phyloP scores from a whole-genome alignment of 371 early-diverging fungal species.

The Mortierella polycephala region DNA sequence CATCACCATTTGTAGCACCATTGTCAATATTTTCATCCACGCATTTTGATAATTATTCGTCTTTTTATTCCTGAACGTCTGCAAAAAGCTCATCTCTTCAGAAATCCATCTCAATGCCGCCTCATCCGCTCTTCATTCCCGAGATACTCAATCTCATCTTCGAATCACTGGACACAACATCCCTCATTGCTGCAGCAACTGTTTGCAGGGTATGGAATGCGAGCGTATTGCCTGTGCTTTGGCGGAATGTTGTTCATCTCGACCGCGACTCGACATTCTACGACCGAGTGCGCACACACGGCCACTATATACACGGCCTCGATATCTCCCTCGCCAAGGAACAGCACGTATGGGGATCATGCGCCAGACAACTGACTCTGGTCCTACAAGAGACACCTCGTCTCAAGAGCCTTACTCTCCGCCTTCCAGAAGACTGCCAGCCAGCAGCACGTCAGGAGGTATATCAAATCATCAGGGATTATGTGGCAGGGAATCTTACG shows the following conservation, averaged over 20 bases:
- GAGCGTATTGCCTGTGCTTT: not conserved
- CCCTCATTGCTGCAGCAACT: not conserved
- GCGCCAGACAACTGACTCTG: not conserved
- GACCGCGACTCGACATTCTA: not conserved
- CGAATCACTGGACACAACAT: constrained; percentile 1
- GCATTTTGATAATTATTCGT: too few species aligned
- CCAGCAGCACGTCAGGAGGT: too few species aligned
- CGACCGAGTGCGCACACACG: not conserved
- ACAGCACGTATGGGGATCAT: not conserved
- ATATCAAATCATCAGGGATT: not conserved
- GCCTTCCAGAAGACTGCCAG: too few species aligned
- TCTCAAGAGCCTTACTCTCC: not conserved
- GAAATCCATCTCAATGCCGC: not conserved
- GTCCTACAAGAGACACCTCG: not conserved
- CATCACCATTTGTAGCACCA: too few species aligned
- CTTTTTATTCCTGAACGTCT: too few species aligned
- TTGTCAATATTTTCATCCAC: too few species aligned
- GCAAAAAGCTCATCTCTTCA: not conserved
- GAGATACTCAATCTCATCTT: constrained; percentile 21
- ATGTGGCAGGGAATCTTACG: not conserved
- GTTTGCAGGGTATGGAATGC: constrained; percentile 14
- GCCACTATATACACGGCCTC: not conserved
- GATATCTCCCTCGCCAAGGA: not conserved
- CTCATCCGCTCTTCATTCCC: constrained; percentile 11
- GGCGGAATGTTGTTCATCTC: not conserved